These are phyloP conservation scores for Globisporangium sylvaticum DNA, from an alignment of 352 stramenopile species.

Conservation along the genomic window DNA sequence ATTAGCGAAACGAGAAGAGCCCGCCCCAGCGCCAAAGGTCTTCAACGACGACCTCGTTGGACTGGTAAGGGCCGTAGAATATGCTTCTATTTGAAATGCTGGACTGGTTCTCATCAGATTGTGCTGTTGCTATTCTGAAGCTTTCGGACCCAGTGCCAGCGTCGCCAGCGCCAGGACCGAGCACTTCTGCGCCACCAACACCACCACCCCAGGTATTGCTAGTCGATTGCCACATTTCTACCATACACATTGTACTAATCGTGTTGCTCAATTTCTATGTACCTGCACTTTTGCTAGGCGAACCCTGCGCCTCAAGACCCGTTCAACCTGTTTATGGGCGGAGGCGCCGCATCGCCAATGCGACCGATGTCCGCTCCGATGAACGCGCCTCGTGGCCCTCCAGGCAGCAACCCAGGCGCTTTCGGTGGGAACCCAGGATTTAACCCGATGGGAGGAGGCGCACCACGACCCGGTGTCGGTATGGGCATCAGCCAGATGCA, in stretches of 20 bases:
- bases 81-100: background rate
- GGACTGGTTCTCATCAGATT: background rate
- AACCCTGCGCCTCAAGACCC: constrained; percentile 41
- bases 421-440: constrained; percentile 28
- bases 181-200: constrained; percentile 27
- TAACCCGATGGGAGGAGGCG: constrained; percentile 32
- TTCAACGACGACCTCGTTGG: constrained; percentile 84
- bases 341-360: constrained; percentile 17
- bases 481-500: constrained; percentile 88
- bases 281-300: constrained; percentile 1
- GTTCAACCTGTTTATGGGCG: constrained; percentile 69
- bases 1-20: constrained; percentile 54
- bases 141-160: constrained; percentile 57
- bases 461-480: constrained; percentile 38
- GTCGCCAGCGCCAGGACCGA: constrained; percentile 20
- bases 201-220: constrained; percentile 30
- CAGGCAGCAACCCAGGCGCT: constrained; percentile 17
- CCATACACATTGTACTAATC: background rate
- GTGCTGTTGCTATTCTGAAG: constrained; percentile 21
- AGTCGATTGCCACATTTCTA: background rate
- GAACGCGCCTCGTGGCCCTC: constrained; percentile 28
- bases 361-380: constrained; percentile 27
- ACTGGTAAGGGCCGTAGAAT: constrained; percentile 32
- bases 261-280: constrained; percentile 1
- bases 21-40: constrained; percentile 36